Evolutionary conservation across 2,329 filamentous ascomycete genomes (phyloP), one percentile per base, ranked within the genome.

Genomic region (Sarocladiaceae sp.): DNA sequence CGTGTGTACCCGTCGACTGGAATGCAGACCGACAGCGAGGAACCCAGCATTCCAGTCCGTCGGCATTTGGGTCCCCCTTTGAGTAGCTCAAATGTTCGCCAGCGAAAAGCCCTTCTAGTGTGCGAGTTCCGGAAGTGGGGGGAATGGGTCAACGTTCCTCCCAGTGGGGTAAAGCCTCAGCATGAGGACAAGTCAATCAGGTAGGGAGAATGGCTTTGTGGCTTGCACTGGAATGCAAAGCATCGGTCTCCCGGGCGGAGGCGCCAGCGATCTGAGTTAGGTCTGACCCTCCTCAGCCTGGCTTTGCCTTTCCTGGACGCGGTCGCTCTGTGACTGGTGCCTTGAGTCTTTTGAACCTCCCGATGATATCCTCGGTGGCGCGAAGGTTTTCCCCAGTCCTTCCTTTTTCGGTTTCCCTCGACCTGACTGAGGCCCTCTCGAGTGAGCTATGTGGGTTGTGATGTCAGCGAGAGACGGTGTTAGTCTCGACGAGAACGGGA

Each of bases 41-140:
- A 24, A 18, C 11, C 11, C 9, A 27, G n/a, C 37, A 41, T 41
- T 41, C 37, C 37, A 41, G 37, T 27, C 37, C n/a, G 11, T 27
- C 15, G 4, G 6, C 13, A 9, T 29, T 21, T 20, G 5, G 33
- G 10, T 20, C 19, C 10, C 5, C n/a, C n/a, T n/a, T n/a, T n/a
- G n/a, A n/a, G n/a, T n/a, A n/a, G n/a, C n/a, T n/a, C n/a, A n/a
- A n/a, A n/a, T n/a, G n/a, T n/a, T n/a, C n/a, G n/a, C n/a, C n/a
- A n/a, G n/a, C n/a, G n/a, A n/a, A n/a, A n/a, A n/a, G n/a, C n/a
- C n/a, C n/a, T n/a, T n/a, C n/a, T n/a, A n/a, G n/a, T n/a, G n/a
- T n/a, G n/a, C n/a, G 26, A 9, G 26, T 29, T 29, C 26, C 26
- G 13, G 26, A 29, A 9, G 26, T 9, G 26, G 26, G 26, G 26